phyloP scores from a whole-genome alignment of 768 basidiomycete species.

The Mycena epipterygia region DNA sequence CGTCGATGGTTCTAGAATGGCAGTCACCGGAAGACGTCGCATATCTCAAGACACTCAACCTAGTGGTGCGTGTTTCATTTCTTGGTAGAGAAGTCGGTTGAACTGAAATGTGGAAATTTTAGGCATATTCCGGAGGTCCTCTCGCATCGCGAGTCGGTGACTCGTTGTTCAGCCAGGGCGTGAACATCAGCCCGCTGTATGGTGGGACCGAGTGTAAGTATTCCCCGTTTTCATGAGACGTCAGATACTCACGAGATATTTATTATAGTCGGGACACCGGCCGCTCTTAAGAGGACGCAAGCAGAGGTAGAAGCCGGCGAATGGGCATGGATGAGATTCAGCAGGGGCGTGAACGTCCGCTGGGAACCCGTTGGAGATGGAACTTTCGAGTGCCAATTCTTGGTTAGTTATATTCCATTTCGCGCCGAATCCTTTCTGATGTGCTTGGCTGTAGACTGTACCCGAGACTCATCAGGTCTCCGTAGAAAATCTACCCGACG shows the following conservation, averaged over 20 bases:
- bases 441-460: slow-evolving; percentile 39
- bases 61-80: slow-evolving; percentile 45
- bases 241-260: too few relatives aligned
- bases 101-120: background rate
- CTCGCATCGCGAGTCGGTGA: slow-evolving; percentile 53
- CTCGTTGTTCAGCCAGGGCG: slow-evolving; percentile 48
- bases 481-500: slow-evolving; percentile 48
- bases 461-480: slow-evolving; percentile 48
- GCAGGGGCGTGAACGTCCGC: slow-evolving; percentile 41
- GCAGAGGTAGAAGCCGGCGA: slow-evolving; percentile 38
- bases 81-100: background rate
- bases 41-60: slow-evolving; percentile 41
- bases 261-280: slow-evolving; percentile 38
- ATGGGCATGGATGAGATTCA: slow-evolving; percentile 49
- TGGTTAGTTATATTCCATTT: slow-evolving; percentile 43
- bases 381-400: slow-evolving; percentile 53
- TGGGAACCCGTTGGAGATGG: slow-evolving; percentile 56
- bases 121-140: slow-evolving; percentile 53
- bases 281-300: slow-evolving; percentile 21
- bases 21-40: slow-evolving; percentile 45
- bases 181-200: slow-evolving; percentile 49
- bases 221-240: background rate
- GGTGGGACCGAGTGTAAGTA: slow-evolving; percentile 52
- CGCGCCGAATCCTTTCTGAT: background rate
- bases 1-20: slow-evolving; percentile 57